Evolutionary conservation across 306 rosid species (phyloP).

Genomic region (Trichosanthes truncata): DNA sequence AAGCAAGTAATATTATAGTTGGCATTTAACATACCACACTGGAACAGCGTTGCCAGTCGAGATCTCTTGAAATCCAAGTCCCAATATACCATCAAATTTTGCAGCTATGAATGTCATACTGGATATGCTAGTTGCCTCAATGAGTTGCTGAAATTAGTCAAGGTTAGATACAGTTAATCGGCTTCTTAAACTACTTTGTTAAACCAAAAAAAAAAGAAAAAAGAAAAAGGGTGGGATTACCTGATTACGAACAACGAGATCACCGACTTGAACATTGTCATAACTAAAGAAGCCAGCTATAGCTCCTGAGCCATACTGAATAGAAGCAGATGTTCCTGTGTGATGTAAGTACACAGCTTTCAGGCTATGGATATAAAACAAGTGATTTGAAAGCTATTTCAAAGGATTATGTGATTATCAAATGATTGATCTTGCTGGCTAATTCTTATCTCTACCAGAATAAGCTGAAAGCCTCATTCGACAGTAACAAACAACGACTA

Average conservation of each 20-base stretch:
- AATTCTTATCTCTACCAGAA: not conserved
- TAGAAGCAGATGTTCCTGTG: slow-evolving; percentile 75
- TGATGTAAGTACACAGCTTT: not conserved
- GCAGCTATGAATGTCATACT: slow-evolving; percentile 55
- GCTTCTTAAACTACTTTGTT: not conserved
- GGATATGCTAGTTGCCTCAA: slow-evolving; percentile 76
- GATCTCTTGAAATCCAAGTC: slow-evolving; percentile 96
- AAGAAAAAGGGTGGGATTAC: slow-evolving; percentile 23
- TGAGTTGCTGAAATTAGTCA: slow-evolving; percentile 47
- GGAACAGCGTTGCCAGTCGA: slow-evolving; percentile 70
- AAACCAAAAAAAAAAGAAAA: not conserved
- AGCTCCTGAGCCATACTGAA: slow-evolving; percentile 78
- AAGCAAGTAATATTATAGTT: slow-evolving; percentile 5
- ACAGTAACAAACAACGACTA: not conserved
- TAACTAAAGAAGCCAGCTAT: slow-evolving; percentile 84
- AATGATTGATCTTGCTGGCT: not conserved
- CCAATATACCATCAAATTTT: slow-evolving; percentile 84
- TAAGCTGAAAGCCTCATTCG: not conserved
- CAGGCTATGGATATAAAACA: not conserved
- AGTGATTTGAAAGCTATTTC: not conserved
- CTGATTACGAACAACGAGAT: slow-evolving; percentile 53
- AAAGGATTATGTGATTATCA: not conserved
- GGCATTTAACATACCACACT: slow-evolving; percentile 45
- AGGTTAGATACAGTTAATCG: not conserved
- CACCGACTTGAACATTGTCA: slow-evolving; percentile 66